Percentiles rank a stretch among this genome's conserved stretches.
Conservation (phyloP, 2,329 filamentous ascomycete genomes). For the Exserohilum rostratum region DNA sequence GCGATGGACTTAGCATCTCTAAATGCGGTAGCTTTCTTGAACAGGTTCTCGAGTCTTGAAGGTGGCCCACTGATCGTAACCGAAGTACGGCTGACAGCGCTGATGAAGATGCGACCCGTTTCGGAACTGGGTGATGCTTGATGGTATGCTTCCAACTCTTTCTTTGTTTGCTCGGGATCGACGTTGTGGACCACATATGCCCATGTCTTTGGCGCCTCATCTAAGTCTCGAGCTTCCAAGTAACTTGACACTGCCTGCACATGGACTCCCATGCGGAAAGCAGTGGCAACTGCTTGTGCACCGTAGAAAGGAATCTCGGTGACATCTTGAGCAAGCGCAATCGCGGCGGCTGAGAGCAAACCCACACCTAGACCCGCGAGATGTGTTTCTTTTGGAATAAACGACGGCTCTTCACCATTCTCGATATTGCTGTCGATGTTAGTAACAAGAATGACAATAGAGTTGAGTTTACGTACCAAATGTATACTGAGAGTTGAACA, state of each 20-base stretch:
- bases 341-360: constrained; percentile 51
- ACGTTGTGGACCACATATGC: constrained; percentile 52
- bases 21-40: constrained; percentile 30
- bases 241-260: constrained; percentile 53
- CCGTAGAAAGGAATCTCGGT: constrained; percentile 51
- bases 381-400: neutral
- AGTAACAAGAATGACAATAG: neutral
- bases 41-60: constrained; percentile 29
- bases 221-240: constrained; percentile 47
- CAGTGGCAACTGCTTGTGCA: constrained; percentile 50
- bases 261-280: constrained; percentile 56
- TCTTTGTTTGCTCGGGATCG: constrained; percentile 38
- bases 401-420: neutral
- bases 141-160: constrained; percentile 49
- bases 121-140: constrained; percentile 22
- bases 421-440: neutral
- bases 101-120: constrained; percentile 34
- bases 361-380: constrained; percentile 49
- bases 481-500: constrained; percentile 52
- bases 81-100: constrained; percentile 32
- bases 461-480: constrained; percentile 49
- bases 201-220: constrained; percentile 45
- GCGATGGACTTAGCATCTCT: constrained; percentile 25
- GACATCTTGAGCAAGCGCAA: constrained; percentile 50
- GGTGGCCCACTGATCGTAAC: constrained; percentile 43